Conservation (phyloP, 1,139 yeast genomes). For the Candida sojae region DNA sequence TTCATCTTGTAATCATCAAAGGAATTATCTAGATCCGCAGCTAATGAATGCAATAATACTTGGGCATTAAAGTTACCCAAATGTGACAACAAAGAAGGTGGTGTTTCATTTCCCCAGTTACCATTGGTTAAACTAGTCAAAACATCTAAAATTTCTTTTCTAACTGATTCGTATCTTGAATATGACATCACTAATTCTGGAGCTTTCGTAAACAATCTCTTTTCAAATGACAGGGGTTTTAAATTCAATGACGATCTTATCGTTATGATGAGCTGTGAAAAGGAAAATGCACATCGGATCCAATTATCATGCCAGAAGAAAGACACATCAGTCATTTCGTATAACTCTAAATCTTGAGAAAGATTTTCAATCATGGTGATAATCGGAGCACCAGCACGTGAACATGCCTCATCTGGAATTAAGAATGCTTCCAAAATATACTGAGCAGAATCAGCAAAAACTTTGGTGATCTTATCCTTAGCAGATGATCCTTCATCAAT, state of each 20-base stretch:
- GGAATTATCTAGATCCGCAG: conserved; percentile 59
- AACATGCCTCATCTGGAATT: conserved; percentile 48
- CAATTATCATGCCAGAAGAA: conserved; percentile 46
- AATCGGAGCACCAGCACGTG: conserved; percentile 60
- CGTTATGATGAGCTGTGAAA: conserved; percentile 48
- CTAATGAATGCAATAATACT: conserved; percentile 57
- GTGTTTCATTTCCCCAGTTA: conserved; percentile 53
- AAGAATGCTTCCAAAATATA: conserved; percentile 59
- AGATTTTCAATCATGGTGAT: conserved; percentile 52
- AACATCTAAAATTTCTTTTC: conserved; percentile 56
- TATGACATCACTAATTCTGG: conserved; percentile 64
- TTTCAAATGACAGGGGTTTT: conserved; percentile 67
- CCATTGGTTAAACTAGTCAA: conserved; percentile 65
- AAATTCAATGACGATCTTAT: conserved; percentile 54
- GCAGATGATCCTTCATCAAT: conserved; percentile 47
- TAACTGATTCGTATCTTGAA: conserved; percentile 47
- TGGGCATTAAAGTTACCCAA: conserved; percentile 67
- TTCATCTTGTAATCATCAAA: conserved; percentile 59
- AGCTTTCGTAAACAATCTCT: conserved; percentile 53
- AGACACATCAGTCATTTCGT: conserved; percentile 44
- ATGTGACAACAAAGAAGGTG: conserved; percentile 82
- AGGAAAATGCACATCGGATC: conserved; percentile 42
- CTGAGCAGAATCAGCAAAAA: conserved; percentile 52
- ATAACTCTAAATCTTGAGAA: conserved; percentile 34
- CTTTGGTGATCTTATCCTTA: conserved; percentile 45